A percentile compares a stretch with the other conserved stretches of the same genome.
These are phyloP conservation scores for Trypanosomatidae sp. DNA, from an alignment of 208 protist genomes.

Conservation along the genomic window DNA sequence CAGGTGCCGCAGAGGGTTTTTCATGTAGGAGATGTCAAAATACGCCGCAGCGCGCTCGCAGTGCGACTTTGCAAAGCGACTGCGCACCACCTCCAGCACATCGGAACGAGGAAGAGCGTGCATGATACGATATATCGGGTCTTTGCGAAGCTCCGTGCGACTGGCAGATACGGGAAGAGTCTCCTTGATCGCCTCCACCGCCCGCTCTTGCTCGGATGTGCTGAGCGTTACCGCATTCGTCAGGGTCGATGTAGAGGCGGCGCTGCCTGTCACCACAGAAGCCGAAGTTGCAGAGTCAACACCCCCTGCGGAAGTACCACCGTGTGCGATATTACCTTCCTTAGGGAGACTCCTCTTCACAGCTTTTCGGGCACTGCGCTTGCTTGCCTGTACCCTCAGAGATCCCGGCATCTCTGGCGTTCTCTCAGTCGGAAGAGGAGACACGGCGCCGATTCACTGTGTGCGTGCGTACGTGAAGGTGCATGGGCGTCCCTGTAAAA, in stretches of 20 bases:
- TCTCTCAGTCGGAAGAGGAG: not conserved
- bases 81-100: constrained; percentile 77
- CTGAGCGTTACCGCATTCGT: not conserved
- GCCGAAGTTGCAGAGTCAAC: not conserved
- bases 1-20: constrained; percentile 75
- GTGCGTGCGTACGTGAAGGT: not conserved
- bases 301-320: not conserved
- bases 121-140: constrained; percentile 89
- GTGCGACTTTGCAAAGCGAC: constrained; percentile 60
- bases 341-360: too few species aligned
- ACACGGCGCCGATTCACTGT: not conserved
- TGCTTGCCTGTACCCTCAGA: not conserved
- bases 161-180: constrained; percentile 4
- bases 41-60: constrained; percentile 75
- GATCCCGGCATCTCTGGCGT: not conserved
- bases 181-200: constrained; percentile 18
- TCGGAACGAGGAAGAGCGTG: constrained; percentile 77
- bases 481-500: not conserved
- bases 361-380: not conserved
- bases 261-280: not conserved
- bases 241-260: not conserved
- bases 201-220: constrained; percentile 11
- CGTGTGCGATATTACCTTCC: not conserved
- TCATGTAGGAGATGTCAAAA: constrained; percentile 76
- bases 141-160: constrained; percentile 31